Percentiles rank a stretch among this genome's conserved stretches.
phyloP scores from a whole-genome alignment of 2,329 filamentous ascomycete genomes.

The Aquanectria penicillioides region DNA sequence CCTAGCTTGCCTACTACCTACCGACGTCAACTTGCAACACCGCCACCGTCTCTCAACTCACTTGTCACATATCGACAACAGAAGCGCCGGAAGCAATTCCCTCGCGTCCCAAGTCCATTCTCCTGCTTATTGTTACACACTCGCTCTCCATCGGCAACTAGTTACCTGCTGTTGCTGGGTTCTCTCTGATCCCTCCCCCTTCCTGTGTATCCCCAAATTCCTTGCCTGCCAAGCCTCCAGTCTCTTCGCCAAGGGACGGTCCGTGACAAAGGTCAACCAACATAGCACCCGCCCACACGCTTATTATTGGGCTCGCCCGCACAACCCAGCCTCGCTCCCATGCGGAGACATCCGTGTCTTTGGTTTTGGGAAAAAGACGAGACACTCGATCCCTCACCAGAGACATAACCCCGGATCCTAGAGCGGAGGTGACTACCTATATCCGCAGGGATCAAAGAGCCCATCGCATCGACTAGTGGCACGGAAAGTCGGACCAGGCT shows the following conservation, averaged over 20 bases:
- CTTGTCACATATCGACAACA: neutral
- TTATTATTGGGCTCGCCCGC: conserved; percentile 2
- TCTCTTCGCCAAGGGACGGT: conserved; percentile 14
- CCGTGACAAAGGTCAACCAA: conserved; percentile 7
- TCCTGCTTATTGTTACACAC: neutral
- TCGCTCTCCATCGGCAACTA: neutral
- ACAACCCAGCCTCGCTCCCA: conserved; percentile 15
- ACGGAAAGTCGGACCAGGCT: conserved; percentile 11
- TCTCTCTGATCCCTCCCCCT: neutral
- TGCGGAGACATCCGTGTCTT: conserved; percentile 9
- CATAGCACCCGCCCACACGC: conserved; percentile 3
- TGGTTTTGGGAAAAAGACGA: neutral
- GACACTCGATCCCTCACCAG: neutral
- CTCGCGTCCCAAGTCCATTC: neutral
- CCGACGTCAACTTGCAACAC: conserved; percentile 5
- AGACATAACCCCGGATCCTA: conserved; percentile 18
- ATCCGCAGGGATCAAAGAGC: conserved; percentile 6
- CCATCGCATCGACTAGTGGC: conserved; percentile 12
- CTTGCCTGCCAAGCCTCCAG: conserved; percentile 8
- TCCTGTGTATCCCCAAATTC: neutral
- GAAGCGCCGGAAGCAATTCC: neutral
- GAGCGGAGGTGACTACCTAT: conserved; percentile 2
- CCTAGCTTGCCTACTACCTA: no score
- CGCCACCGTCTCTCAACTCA: neutral
- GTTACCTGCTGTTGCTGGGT: no score